These are phyloP conservation scores for Ogataea polymorpha DNA, from an alignment of 805 yeast species.

Conservation along the genomic window DNA sequence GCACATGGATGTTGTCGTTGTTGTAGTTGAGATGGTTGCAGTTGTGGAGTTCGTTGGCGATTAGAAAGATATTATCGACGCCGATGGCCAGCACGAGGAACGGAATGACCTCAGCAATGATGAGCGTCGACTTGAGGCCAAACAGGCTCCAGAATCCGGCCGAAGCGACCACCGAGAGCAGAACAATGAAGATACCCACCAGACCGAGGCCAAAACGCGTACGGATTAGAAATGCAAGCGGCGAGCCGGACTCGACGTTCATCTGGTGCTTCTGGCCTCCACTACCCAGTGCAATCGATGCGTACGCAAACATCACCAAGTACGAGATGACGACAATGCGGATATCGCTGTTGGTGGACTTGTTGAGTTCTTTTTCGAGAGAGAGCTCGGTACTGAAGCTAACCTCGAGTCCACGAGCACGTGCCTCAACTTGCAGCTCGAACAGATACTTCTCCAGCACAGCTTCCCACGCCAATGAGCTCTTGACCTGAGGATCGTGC, in stretches of 20 bases:
- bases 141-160: slow-evolving; percentile 74
- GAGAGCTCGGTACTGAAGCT: slow-evolving; percentile 83
- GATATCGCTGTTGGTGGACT: slow-evolving; percentile 76
- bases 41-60: slow-evolving; percentile 72
- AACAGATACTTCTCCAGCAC: slow-evolving; percentile 55
- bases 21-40: slow-evolving; percentile 40
- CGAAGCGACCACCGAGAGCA: slow-evolving; percentile 75
- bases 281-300: slow-evolving; percentile 75
- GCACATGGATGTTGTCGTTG: slow-evolving; percentile 48
- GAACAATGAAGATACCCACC: slow-evolving; percentile 78
- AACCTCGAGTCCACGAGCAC: slow-evolving; percentile 51
- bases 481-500: slow-evolving; percentile 36
- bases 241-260: slow-evolving; percentile 6
- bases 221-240: slow-evolving; percentile 30
- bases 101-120: slow-evolving; percentile 96
- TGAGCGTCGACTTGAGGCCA: slow-evolving; percentile 84
- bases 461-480: slow-evolving; percentile 66
- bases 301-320: slow-evolving; percentile 81
- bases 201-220: slow-evolving; percentile 77
- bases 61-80: slow-evolving; percentile 88
- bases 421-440: slow-evolving; percentile 44
- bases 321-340: slow-evolving; percentile 72
- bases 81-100: slow-evolving; percentile 91
- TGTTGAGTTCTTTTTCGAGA: slow-evolving; percentile 76
- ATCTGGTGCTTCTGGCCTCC: slow-evolving; percentile 11